These are phyloP conservation scores for Microsporum ferrugineum DNA, from an alignment of 2,329 filamentous ascomycete species.

Conservation along the genomic window DNA sequence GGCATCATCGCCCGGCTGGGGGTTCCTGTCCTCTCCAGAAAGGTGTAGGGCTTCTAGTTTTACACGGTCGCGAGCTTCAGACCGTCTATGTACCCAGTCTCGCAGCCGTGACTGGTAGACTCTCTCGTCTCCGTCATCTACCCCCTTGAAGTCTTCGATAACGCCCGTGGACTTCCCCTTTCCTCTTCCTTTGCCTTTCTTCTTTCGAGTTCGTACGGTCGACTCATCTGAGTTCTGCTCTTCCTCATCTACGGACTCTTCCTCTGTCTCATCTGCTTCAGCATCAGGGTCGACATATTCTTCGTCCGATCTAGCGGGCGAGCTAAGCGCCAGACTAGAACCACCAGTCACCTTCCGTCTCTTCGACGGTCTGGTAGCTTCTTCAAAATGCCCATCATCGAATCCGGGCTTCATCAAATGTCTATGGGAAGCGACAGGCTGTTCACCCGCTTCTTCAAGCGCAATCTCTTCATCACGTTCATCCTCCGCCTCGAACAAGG, in stretches of 20 bases:
- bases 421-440: conserved; percentile 53
- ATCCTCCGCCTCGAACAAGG: conserved; percentile 71
- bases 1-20: conserved; percentile 22
- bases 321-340: neutral
- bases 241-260: conserved; percentile 11
- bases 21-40: conserved; percentile 15
- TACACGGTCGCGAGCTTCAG: conserved; percentile 45
- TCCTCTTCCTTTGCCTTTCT: conserved; percentile 20
- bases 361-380: conserved; percentile 22
- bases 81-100: conserved; percentile 59
- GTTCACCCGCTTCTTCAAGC: conserved; percentile 28
- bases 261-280: conserved; percentile 8
- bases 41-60: conserved; percentile 27
- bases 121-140: conserved; percentile 83
- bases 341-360: conserved; percentile 24
- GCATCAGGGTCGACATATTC: conserved; percentile 21
- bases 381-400: conserved; percentile 33
- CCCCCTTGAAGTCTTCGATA: conserved; percentile 46
- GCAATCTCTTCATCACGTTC: conserved; percentile 44
- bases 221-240: conserved; percentile 9
- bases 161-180: conserved; percentile 25
- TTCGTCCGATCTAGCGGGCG: conserved; percentile 21
- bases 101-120: conserved; percentile 65
- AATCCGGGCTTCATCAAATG: conserved; percentile 65
- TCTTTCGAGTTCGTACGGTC: conserved; percentile 15